These are phyloP conservation scores for Solanum aculeatissimum DNA, from an alignment of 305 asterid genomes.

Conservation along the genomic window DNA sequence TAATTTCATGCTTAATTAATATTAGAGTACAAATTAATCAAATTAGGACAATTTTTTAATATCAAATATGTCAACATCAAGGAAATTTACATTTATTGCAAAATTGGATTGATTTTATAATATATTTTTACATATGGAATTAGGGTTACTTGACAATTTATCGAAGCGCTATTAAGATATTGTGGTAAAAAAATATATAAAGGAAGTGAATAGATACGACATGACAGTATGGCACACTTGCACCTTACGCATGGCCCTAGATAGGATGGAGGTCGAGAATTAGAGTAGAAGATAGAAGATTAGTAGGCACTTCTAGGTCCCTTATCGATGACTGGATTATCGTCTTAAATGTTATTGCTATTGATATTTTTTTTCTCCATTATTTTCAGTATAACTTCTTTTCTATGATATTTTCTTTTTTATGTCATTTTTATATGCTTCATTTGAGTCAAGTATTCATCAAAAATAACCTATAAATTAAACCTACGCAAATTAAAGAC, in stretches of 20 bases:
- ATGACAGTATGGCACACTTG: too few species aligned
- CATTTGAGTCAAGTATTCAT: background rate
- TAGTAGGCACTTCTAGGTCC: too few species aligned
- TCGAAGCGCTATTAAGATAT: background rate
- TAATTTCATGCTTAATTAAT: background rate
- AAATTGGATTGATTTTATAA: background rate
- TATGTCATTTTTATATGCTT: background rate
- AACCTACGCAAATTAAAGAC: background rate
- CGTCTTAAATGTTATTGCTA: background rate
- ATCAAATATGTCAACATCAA: background rate
- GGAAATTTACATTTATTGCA: too few species aligned
- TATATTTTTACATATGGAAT: background rate
- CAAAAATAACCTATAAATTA: background rate
- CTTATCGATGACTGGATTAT: background rate
- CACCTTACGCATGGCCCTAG: too few species aligned
- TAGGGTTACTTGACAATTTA: background rate
- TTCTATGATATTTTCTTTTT: background rate
- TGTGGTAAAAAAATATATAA: too few species aligned
- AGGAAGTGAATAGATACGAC: too few species aligned
- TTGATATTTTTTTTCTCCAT: background rate
- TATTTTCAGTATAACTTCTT: background rate
- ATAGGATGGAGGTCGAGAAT: too few species aligned
- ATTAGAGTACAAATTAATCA: background rate
- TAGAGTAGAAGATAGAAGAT: too few species aligned
- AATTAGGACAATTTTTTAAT: background rate